phyloP scores from a whole-genome alignment of 2,329 filamentous ascomycete genomes.

The Neofusicoccum cordaticola region DNA sequence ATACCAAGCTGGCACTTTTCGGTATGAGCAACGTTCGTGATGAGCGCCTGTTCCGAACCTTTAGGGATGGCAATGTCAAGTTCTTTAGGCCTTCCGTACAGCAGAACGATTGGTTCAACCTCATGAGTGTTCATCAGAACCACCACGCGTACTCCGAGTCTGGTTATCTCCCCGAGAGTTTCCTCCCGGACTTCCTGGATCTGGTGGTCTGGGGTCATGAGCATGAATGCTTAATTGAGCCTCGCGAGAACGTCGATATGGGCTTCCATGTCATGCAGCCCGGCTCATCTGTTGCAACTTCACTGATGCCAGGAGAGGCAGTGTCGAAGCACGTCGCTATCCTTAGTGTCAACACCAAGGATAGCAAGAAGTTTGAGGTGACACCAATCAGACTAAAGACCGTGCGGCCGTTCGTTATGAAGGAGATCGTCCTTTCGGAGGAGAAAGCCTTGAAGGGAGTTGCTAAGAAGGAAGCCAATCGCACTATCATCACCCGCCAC shows the following conservation, averaged over 20 bases:
- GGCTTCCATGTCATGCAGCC: constrained; percentile 97
- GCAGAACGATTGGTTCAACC: constrained; percentile 88
- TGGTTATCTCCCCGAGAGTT: constrained; percentile 90
- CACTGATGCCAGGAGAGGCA: constrained; percentile 83
- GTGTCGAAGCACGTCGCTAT: constrained; percentile 89
- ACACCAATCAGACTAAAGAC: constrained; percentile 82
- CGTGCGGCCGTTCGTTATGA: constrained; percentile 86
- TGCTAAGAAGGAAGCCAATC: constrained; percentile 78
- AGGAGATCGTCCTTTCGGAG: constrained; percentile 73
- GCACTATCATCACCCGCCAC: constrained; percentile 72
- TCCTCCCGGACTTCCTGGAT: constrained; percentile 87
- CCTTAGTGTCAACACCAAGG: constrained; percentile 75
- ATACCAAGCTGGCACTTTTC: constrained; percentile 88
- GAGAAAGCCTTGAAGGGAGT: constrained; percentile 75
- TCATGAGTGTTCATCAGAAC: constrained; percentile 94
- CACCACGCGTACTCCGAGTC: constrained; percentile 90
- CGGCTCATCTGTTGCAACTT: constrained; percentile 93
- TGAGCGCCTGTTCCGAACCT: constrained; percentile 90
- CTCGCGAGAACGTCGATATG: constrained; percentile 76
- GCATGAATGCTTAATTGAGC: constrained; percentile 91
- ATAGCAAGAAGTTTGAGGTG: constrained; percentile 75
- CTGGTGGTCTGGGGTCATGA: constrained; percentile 96
- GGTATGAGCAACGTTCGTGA: constrained; percentile 95
- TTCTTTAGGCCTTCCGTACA: constrained; percentile 84
- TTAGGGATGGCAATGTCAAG: constrained; percentile 87